Conservation (phyloP, 805 yeast genomes). For the Tetrapisispora arboricola region DNA sequence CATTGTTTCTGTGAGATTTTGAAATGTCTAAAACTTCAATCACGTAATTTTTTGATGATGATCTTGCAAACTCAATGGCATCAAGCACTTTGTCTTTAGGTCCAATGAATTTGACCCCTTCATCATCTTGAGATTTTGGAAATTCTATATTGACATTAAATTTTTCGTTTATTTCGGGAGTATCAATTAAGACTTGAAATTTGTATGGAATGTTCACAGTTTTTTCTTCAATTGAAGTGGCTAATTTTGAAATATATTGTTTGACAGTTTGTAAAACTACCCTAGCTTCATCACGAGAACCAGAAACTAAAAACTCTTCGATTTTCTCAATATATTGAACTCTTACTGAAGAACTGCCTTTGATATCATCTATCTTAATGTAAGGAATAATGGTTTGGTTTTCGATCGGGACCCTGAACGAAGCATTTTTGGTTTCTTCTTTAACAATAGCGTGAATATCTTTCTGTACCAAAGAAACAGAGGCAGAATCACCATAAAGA, state of each 20-base stretch:
- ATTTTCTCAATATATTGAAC: constrained; percentile 11
- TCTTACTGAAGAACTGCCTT: constrained; percentile 13
- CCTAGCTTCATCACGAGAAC: constrained; percentile 58
- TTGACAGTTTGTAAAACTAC: constrained; percentile 43
- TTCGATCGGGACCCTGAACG: constrained; percentile 38
- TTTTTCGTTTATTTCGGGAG: constrained; percentile 40
- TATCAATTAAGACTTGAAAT: constrained; percentile 60
- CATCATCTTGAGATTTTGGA: constrained; percentile 38
- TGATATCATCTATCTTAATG: constrained; percentile 16
- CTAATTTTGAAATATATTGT: constrained; percentile 34
- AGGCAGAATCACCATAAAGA: constrained; percentile 76
- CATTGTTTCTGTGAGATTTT: constrained; percentile 76
- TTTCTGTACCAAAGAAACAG: constrained; percentile 61
- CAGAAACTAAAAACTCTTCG: constrained; percentile 46
- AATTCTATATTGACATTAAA: constrained; percentile 47
- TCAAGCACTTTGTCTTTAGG: constrained; percentile 42
- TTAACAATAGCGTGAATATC: constrained; percentile 63
- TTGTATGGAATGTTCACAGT: constrained; percentile 53
- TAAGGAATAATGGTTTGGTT: constrained; percentile 28
- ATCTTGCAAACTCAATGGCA: constrained; percentile 56
- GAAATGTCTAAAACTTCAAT: constrained; percentile 71
- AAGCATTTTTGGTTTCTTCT: constrained; percentile 56
- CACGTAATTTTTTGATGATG: constrained; percentile 46
- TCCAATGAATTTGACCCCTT: constrained; percentile 54
- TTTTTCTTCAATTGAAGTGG: constrained; percentile 39